Evolutionary conservation across 768 basidiomycete species (phyloP).

Genomic region (Lactarius hengduanensis): DNA sequence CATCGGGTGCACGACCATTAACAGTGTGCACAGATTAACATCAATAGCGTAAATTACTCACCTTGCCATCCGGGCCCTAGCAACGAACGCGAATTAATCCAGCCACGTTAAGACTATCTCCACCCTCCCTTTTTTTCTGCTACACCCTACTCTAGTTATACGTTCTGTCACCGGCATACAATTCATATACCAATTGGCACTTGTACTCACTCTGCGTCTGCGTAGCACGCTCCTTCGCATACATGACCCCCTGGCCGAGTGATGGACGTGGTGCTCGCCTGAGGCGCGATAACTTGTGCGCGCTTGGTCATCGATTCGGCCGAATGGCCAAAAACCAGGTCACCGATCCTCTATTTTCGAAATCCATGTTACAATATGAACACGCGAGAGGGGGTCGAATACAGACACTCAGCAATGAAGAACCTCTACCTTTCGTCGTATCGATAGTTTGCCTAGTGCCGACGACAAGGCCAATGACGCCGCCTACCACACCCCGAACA

Average conservation of each 20-base stretch:
- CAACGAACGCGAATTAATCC: neutral
- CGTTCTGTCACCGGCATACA: no score
- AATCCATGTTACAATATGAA: neutral
- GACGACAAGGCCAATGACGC: no score
- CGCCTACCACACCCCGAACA: neutral
- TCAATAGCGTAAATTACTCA: neutral
- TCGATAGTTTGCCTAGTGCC: neutral
- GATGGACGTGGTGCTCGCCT: neutral
- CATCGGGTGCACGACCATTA: constrained; percentile 3
- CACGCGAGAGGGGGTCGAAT: neutral
- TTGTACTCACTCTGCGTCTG: no score
- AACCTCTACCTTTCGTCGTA: neutral
- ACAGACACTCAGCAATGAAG: neutral
- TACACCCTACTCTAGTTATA: no score
- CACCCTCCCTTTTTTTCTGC: no score
- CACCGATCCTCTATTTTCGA: constrained; percentile 2
- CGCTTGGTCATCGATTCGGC: constrained; percentile 2
- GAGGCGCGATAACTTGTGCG: neutral
- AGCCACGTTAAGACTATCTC: no score
- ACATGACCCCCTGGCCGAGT: no score
- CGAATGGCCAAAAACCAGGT: constrained; percentile 5
- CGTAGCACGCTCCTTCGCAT: no score
- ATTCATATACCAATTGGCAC: no score
- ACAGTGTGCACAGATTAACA: neutral
- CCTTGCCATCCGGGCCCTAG: constrained; percentile 4